A percentile compares a stretch with the other conserved stretches of the same genome.
Evolutionary conservation across 1,284 basidiomycete species (phyloP).

Genomic region (Ceratobasidium sp.): DNA sequence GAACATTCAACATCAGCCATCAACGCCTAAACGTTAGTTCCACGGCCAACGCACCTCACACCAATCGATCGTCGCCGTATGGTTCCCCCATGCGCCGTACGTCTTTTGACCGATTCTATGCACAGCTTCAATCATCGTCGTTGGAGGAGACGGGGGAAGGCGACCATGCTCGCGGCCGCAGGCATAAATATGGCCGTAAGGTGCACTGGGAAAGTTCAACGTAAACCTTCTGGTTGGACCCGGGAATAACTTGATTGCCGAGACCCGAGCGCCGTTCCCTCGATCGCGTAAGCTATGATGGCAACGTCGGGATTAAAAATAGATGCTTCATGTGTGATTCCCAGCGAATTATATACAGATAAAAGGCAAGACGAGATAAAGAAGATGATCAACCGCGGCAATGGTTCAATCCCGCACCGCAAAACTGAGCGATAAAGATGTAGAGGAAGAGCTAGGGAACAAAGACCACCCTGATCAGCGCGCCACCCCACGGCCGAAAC

Average conservation of each 20-base stretch:
- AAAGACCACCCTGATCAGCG: constrained; percentile 1
- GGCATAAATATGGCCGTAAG: constrained; percentile 14
- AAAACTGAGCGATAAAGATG: constrained; percentile 86
- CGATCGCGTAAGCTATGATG: background rate
- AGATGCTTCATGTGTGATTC: constrained; percentile 22
- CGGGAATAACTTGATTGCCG: constrained; percentile 28
- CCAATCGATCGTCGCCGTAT: constrained; percentile 51
- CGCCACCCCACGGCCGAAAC: constrained; percentile 29
- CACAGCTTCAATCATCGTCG: constrained; percentile 26
- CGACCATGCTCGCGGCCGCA: too few relatives aligned
- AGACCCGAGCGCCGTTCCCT: background rate
- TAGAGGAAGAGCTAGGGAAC: constrained; percentile 75
- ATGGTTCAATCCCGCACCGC: constrained; percentile 80
- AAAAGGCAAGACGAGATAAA: constrained; percentile 21
- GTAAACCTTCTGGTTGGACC: background rate
- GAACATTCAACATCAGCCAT: background rate
- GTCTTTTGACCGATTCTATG: constrained; percentile 31
- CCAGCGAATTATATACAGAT: constrained; percentile 9
- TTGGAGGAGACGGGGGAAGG: background rate
- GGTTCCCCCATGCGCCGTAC: constrained; percentile 47
- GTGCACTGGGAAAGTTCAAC: constrained; percentile 22
- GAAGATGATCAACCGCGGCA: constrained; percentile 58
- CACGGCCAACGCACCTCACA: constrained; percentile 46
- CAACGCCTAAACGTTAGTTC: background rate
- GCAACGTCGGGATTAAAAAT: background rate